A percentile compares a stretch with the other conserved stretches of the same genome.
Evolutionary conservation across 768 basidiomycete genomes (phyloP).

Genomic region (Phylloporus rhodoxanthus): DNA sequence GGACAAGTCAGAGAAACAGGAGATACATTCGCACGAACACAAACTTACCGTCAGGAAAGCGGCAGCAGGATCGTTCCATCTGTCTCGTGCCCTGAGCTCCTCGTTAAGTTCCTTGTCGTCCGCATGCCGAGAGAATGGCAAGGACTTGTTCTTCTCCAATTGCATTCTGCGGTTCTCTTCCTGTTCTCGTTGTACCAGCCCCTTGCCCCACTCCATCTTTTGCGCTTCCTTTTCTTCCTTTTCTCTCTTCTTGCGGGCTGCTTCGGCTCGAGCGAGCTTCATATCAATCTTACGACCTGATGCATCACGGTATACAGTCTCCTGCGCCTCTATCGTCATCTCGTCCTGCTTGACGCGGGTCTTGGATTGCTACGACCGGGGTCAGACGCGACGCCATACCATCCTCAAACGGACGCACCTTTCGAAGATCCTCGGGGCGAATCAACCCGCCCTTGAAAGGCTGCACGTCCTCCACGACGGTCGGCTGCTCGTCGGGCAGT

Average conservation of each 20-base stretch:
- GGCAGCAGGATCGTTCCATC: slow-evolving; percentile 98
- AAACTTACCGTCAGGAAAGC: slow-evolving; percentile 78
- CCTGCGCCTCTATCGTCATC: slow-evolving; percentile 52
- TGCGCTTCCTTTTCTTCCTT: slow-evolving; percentile 78
- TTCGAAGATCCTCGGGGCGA: slow-evolving; percentile 68
- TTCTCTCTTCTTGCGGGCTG: slow-evolving; percentile 72
- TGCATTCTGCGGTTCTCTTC: slow-evolving; percentile 59
- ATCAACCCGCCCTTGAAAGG: slow-evolving; percentile 73
- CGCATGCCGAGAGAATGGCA: slow-evolving; percentile 68
- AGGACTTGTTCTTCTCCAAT: slow-evolving; percentile 59
- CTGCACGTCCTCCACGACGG: slow-evolving; percentile 43
- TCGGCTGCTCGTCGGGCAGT: slow-evolving; percentile 63
- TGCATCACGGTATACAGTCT: slow-evolving; percentile 92
- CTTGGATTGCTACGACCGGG: slow-evolving; percentile 33
- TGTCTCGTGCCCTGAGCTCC: slow-evolving; percentile 68
- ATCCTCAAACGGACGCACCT: slow-evolving; percentile 27
- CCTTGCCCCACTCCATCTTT: slow-evolving; percentile 99
- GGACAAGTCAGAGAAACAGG: slow-evolving; percentile 1
- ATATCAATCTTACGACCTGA: slow-evolving; percentile 86
- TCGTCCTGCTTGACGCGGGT: slow-evolving; percentile 30
- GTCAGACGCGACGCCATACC: slow-evolving; percentile 2
- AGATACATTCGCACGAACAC: background rate
- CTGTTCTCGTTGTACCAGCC: slow-evolving; percentile 83
- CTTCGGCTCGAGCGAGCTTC: slow-evolving; percentile 79
- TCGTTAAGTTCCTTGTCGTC: slow-evolving; percentile 87